phyloP scores from a whole-genome alignment of 192 early-diverging fungal species.

The Coemansia sp. region DNA sequence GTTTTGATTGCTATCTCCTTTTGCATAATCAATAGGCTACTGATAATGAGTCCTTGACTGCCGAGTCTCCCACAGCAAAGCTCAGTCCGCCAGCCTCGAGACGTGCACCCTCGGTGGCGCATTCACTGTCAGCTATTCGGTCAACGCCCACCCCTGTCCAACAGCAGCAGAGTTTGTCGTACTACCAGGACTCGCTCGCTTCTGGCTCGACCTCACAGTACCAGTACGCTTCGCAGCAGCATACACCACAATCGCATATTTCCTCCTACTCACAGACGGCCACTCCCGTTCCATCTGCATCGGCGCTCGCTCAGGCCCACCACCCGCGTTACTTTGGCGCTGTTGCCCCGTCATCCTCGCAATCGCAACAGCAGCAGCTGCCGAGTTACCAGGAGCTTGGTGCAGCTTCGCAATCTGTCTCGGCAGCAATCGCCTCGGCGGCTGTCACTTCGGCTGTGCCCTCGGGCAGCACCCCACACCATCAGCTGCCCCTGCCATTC shows the following conservation, averaged over 20 bases:
- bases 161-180: slow-evolving; percentile 16
- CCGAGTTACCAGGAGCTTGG: slow-evolving; percentile 28
- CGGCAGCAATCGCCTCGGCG: slow-evolving; percentile 15
- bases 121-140: slow-evolving; percentile 39
- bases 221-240: slow-evolving; percentile 17
- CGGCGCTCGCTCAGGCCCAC: slow-evolving; percentile 3
- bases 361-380: slow-evolving; percentile 12
- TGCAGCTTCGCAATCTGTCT: slow-evolving; percentile 13
- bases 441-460: slow-evolving; percentile 5
- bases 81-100: slow-evolving; percentile 20
- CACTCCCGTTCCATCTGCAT: slow-evolving; percentile 13
- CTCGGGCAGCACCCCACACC: slow-evolving; percentile 15
- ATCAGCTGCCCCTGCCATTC: slow-evolving; percentile 33
- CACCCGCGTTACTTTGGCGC: slow-evolving; percentile 14
- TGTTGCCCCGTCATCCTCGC: background rate
- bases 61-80: slow-evolving; percentile 27
- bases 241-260: slow-evolving; percentile 17
- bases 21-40: slow-evolving; percentile 32
- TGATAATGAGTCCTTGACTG: slow-evolving; percentile 31
- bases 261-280: slow-evolving; percentile 13
- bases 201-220: slow-evolving; percentile 6
- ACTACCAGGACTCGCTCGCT: slow-evolving; percentile 16
- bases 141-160: slow-evolving; percentile 21
- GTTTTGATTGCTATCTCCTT: background rate
- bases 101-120: slow-evolving; percentile 27